Evolutionary conservation across 1,139 yeast genomes (phyloP).

Genomic region (Hyphopichia buzzinii): DNA sequence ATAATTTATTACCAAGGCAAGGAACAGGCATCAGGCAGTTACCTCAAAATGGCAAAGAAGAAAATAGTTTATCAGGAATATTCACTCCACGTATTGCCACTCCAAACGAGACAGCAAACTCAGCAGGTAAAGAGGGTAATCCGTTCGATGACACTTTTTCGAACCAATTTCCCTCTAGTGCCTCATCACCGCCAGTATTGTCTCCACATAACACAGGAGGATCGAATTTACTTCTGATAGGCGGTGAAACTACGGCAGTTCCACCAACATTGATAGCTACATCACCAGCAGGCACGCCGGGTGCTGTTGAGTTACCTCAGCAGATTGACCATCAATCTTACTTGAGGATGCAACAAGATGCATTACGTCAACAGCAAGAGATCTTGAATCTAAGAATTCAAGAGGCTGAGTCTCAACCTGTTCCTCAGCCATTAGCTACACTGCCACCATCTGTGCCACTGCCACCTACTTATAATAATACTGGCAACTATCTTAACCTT

Average conservation of each 20-base stretch:
- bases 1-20: slow-evolving; percentile 4
- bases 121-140: slow-evolving; percentile 24
- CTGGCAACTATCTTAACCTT: slow-evolving; percentile 4
- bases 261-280: slow-evolving; percentile 11
- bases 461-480: slow-evolving; percentile 7
- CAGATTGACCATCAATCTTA: slow-evolving; percentile 32
- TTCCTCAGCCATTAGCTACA: slow-evolving; percentile 9
- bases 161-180: slow-evolving; percentile 10
- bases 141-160: slow-evolving; percentile 39
- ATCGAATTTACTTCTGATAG: not conserved
- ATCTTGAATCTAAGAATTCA: slow-evolving; percentile 26
- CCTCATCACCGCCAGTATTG: slow-evolving; percentile 8
- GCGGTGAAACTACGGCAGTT: slow-evolving; percentile 1
- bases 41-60: not conserved
- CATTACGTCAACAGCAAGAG: slow-evolving; percentile 38
- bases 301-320: slow-evolving; percentile 4
- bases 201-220: slow-evolving; percentile 13
- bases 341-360: slow-evolving; percentile 38
- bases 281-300: slow-evolving; percentile 3
- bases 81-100: slow-evolving; percentile 41
- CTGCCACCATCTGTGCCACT: slow-evolving; percentile 4
- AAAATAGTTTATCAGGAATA: slow-evolving; percentile 22
- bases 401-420: slow-evolving; percentile 11
- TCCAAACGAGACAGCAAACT: slow-evolving; percentile 20
- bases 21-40: not conserved